These are phyloP conservation scores for Geotrichum ghanense DNA, from an alignment of 805 yeast genomes.

Conservation along the genomic window DNA sequence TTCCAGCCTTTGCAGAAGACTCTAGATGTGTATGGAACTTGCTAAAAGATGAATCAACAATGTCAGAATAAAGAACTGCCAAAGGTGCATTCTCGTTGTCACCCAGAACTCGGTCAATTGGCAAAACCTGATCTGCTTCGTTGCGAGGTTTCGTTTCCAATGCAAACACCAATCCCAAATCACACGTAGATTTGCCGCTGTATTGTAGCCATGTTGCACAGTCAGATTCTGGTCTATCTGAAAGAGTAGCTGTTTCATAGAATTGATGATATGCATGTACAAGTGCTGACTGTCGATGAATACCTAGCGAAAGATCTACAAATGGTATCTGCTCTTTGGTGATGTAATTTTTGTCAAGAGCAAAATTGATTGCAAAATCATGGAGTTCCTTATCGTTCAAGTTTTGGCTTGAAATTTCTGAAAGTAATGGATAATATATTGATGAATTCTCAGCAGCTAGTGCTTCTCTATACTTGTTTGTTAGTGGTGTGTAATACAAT, in stretches of 20 bases:
- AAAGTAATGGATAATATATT: not conserved
- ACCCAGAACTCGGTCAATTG: constrained; percentile 62
- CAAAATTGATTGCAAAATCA: constrained; percentile 14
- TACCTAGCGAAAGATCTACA: constrained; percentile 34
- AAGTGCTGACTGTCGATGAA: constrained; percentile 46
- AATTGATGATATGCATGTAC: constrained; percentile 52
- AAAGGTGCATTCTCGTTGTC: constrained; percentile 35
- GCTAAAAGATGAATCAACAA: constrained; percentile 37
- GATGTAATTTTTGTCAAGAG: constrained; percentile 11
- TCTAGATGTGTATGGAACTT: constrained; percentile 48
- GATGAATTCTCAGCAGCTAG: not conserved
- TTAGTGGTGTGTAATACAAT: too few relatives aligned
- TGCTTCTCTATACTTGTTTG: not conserved
- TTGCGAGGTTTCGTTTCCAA: constrained; percentile 42
- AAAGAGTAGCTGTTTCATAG: constrained; percentile 29
- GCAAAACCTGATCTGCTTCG: constrained; percentile 19
- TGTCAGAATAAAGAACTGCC: constrained; percentile 58
- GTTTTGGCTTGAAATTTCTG: not conserved
- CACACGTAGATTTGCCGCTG: constrained; percentile 47
- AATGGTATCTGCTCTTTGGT: constrained; percentile 10
- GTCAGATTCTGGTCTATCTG: constrained; percentile 23
- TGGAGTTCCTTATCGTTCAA: constrained; percentile 10
- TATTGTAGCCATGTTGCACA: constrained; percentile 38
- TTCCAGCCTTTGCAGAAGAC: constrained; percentile 50
- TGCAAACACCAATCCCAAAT: constrained; percentile 68